A percentile compares a stretch with the other conserved stretches of the same genome.
Evolutionary conservation across 1,139 yeast genomes (phyloP).

Genomic region (Eremothecium gossypii): DNA sequence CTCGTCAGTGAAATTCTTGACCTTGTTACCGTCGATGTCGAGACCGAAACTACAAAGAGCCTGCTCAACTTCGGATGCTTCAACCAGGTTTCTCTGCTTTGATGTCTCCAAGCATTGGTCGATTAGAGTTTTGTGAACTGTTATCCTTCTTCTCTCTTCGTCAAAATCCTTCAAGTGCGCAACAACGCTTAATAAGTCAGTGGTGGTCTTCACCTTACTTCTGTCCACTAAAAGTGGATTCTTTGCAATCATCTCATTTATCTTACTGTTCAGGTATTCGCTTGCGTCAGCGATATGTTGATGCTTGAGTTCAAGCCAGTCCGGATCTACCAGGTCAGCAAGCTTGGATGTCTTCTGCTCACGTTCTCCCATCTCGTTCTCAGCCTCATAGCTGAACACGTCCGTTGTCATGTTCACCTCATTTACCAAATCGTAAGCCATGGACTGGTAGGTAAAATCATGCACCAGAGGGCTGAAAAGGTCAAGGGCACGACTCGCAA

Average conservation of each 20-base stretch:
- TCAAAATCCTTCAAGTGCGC: constrained; percentile 63
- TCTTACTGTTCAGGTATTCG: constrained; percentile 49
- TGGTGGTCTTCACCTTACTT: constrained; percentile 47
- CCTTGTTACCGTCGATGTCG: constrained; percentile 59
- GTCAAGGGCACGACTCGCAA: constrained; percentile 79
- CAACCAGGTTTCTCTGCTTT: constrained; percentile 47
- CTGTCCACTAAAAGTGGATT: constrained; percentile 65
- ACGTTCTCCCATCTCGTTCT: constrained; percentile 50
- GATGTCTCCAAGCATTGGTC: constrained; percentile 50
- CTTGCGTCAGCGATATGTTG: constrained; percentile 70
- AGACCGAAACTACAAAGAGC: constrained; percentile 66
- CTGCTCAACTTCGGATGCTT: constrained; percentile 65
- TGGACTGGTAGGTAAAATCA: constrained; percentile 89
- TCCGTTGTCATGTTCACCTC: constrained; percentile 40
- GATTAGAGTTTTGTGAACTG: constrained; percentile 50
- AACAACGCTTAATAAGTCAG: constrained; percentile 56
- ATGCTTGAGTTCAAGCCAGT: constrained; percentile 69
- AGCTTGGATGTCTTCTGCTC: constrained; percentile 39
- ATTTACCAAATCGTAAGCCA: constrained; percentile 60
- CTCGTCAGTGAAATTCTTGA: constrained; percentile 57
- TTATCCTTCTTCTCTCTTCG: constrained; percentile 52
- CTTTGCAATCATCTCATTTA: constrained; percentile 59
- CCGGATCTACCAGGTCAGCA: constrained; percentile 53
- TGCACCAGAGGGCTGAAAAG: constrained; percentile 77
- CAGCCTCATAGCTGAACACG: constrained; percentile 50